Conservation (phyloP, 495 filamentous ascomycete species). For the Penicillium alfredii region DNA sequence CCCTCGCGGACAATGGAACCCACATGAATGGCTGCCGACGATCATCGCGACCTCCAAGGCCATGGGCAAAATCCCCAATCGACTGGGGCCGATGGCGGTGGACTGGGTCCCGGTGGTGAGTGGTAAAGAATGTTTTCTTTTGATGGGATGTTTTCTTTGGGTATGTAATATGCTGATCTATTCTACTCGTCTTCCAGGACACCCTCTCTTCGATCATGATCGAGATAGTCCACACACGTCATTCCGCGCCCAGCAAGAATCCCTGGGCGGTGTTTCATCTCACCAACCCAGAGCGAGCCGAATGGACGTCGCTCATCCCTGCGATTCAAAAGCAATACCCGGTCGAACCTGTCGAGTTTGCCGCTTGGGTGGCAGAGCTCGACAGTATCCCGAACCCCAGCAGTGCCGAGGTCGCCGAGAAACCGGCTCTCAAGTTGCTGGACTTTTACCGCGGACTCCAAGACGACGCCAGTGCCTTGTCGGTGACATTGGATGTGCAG, state of each 20-base stretch:
- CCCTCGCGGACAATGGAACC: slow-evolving; percentile 28
- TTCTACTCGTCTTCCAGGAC: slow-evolving; percentile 11
- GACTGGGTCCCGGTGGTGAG: slow-evolving; percentile 27
- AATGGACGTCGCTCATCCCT: slow-evolving; percentile 22
- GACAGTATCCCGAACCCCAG: slow-evolving; percentile 16
- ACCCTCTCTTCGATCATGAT: slow-evolving; percentile 16
- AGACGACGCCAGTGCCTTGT: slow-evolving; percentile 9
- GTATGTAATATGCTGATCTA: no score
- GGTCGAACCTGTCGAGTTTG: slow-evolving; percentile 13
- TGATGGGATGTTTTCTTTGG: no score
- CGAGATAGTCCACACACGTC: slow-evolving; percentile 16
- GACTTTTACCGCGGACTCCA: slow-evolving; percentile 19
- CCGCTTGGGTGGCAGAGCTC: slow-evolving; percentile 19
- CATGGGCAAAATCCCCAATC: slow-evolving; percentile 19
- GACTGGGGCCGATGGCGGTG: slow-evolving; percentile 15
- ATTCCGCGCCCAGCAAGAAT: background rate
- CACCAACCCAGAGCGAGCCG: slow-evolving; percentile 15
- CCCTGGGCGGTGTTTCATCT: slow-evolving; percentile 22
- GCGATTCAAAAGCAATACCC: slow-evolving; percentile 11
- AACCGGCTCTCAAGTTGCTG: slow-evolving; percentile 25
- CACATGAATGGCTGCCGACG: slow-evolving; percentile 32
- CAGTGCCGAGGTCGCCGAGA: slow-evolving; percentile 11
- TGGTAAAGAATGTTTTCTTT: no score
- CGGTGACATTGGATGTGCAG: slow-evolving; percentile 14
- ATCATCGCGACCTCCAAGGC: slow-evolving; percentile 30